phyloP scores from a whole-genome alignment of 306 rosid genomes.

The Fragaria ananassa region DNA sequence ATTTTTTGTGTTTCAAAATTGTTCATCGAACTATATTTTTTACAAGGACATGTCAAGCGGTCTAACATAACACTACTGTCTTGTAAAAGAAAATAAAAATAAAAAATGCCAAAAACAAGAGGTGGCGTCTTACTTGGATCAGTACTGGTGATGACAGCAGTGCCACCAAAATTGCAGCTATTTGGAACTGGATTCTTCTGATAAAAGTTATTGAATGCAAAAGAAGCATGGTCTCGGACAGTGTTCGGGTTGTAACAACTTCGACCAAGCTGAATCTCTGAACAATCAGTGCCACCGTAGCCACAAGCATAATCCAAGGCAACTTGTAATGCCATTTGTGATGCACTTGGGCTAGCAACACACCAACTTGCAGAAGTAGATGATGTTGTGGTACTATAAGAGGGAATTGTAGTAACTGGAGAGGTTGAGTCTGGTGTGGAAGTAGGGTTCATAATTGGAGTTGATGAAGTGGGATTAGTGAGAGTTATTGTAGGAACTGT shows the following conservation, averaged over 20 bases:
- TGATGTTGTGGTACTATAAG: conserved; percentile 26
- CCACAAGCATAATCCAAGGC: conserved; percentile 94
- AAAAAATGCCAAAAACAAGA: background rate
- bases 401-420: conserved; percentile 45
- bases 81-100: no score
- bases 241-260: conserved; percentile 62
- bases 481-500: conserved; percentile 66
- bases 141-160: conserved; percentile 71
- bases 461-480: conserved; percentile 23
- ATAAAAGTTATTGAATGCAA: conserved; percentile 69
- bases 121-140: conserved; percentile 61
- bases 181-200: conserved; percentile 71
- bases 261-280: conserved; percentile 62
- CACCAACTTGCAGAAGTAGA: conserved; percentile 66
- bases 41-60: background rate
- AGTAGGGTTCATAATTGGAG: conserved; percentile 14
- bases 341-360: conserved; percentile 61
- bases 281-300: conserved; percentile 64
- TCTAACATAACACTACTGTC: background rate
- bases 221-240: conserved; percentile 67
- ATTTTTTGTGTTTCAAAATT: background rate
- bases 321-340: conserved; percentile 54
- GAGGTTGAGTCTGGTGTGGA: conserved; percentile 59
- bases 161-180: conserved; percentile 81
- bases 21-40: background rate